Conservation (phyloP, 2,329 filamentous ascomycete genomes). For the Talaromyces marneffei region DNA sequence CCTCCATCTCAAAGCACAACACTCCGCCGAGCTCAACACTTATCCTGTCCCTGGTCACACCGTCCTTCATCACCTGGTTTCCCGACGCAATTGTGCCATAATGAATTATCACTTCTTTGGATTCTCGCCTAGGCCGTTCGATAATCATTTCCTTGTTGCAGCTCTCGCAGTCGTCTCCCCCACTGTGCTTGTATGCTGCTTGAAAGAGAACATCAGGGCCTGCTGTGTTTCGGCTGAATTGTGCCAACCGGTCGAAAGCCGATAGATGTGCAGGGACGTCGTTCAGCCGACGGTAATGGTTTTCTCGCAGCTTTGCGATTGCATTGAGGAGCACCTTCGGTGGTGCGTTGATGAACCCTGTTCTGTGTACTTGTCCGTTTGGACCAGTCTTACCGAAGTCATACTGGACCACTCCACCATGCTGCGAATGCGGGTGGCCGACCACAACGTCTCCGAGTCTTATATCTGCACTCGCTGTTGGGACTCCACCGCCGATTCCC, state of each 20-base stretch:
- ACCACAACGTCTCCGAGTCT: slow-evolving; percentile 29
- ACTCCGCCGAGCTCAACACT: slow-evolving; percentile 13
- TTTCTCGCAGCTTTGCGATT: slow-evolving; percentile 13
- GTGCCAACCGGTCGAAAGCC: not conserved
- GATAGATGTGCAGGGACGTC: slow-evolving; percentile 2
- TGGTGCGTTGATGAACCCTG: slow-evolving; percentile 11
- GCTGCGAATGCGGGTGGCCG: slow-evolving; percentile 13
- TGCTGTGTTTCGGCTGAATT: slow-evolving; percentile 2
- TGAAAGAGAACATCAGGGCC: slow-evolving; percentile 7
- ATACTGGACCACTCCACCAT: slow-evolving; percentile 25
- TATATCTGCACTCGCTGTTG: slow-evolving; percentile 22
- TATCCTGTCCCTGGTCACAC: slow-evolving; percentile 12
- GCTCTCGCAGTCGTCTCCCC: not conserved
- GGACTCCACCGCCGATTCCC: slow-evolving; percentile 36
- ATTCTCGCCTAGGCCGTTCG: not conserved
- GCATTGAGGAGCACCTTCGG: slow-evolving; percentile 12
- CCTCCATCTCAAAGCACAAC: slow-evolving; percentile 29
- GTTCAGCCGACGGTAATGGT: slow-evolving; percentile 3
- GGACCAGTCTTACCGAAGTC: slow-evolving; percentile 21
- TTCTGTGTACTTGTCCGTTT: not conserved
- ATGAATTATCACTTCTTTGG: slow-evolving; percentile 12
- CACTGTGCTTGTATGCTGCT: not conserved
- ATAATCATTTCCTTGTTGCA: slow-evolving; percentile 5
- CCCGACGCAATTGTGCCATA: slow-evolving; percentile 22
- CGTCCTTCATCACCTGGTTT: slow-evolving; percentile 22